Evolutionary conservation across 2,329 filamentous ascomycete species (phyloP).

Genomic region (Cordyceps cicadae): DNA sequence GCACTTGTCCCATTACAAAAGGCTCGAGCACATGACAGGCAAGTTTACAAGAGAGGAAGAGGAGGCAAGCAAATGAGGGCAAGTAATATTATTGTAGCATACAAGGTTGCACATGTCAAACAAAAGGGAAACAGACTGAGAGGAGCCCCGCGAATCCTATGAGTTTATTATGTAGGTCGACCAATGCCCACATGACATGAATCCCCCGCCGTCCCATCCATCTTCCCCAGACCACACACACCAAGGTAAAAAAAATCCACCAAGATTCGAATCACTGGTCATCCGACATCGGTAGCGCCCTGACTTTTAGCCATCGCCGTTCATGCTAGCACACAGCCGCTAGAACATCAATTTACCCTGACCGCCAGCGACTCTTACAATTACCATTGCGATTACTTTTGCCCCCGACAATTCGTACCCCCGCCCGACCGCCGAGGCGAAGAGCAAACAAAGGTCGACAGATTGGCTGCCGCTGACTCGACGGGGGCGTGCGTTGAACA

Average conservation of each 20-base stretch:
- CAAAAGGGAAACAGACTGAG: neutral
- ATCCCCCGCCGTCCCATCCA: neutral
- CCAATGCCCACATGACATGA: neutral
- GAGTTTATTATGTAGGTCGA: neutral
- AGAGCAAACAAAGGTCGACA: neutral
- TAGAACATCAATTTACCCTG: neutral
- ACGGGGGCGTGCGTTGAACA: neutral
- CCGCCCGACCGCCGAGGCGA: neutral
- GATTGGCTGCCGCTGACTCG: neutral
- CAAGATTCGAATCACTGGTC: constrained; percentile 1
- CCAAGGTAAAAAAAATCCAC: neutral
- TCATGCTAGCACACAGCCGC: neutral
- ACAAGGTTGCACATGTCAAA: too few relatives aligned
- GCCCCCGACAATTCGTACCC: neutral
- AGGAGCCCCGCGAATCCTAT: too few relatives aligned
- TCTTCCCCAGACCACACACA: neutral
- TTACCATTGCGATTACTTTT: neutral
- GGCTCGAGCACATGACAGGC: too few relatives aligned
- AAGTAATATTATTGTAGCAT: too few relatives aligned
- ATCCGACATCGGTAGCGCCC: constrained; percentile 9
- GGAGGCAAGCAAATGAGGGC: too few relatives aligned
- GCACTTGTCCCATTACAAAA: too few relatives aligned
- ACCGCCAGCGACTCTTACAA: neutral
- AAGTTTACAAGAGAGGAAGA: neutral
- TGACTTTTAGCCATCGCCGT: constrained; percentile 1